Evolutionary conservation across 495 filamentous ascomycete species (phyloP).

Genomic region (Tuber aestivum): DNA sequence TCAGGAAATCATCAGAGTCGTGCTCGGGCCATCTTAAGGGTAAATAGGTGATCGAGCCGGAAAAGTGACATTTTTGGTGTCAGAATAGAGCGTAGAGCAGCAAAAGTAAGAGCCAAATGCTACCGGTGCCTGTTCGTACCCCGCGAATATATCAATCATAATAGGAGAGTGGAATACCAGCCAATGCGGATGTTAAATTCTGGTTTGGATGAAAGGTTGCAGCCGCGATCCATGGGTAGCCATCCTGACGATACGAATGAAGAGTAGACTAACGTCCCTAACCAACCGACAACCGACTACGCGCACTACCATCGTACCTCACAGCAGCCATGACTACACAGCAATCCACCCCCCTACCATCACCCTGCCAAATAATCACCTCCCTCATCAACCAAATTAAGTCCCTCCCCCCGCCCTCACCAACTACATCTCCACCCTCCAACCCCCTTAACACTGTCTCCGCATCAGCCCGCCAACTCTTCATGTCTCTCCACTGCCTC

Average conservation of each 20-base stretch:
- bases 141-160: background rate
- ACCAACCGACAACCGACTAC: background rate
- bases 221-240: background rate
- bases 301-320: background rate
- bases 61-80: background rate
- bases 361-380: slow-evolving; percentile 19
- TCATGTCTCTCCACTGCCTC: slow-evolving; percentile 54
- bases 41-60: background rate
- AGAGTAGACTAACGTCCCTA: background rate
- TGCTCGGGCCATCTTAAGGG: background rate
- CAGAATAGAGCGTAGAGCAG: background rate
- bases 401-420: background rate
- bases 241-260: background rate
- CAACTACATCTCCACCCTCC: background rate
- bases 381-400: slow-evolving; percentile 21
- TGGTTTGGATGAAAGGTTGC: background rate
- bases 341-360: slow-evolving; percentile 6
- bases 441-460: slow-evolving; percentile 24
- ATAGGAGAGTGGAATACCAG: background rate
- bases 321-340: background rate
- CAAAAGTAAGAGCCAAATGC: background rate
- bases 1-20: background rate
- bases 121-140: background rate
- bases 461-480: slow-evolving; percentile 44
- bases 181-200: background rate